phyloP scores from a whole-genome alignment of 2,329 filamentous ascomycete genomes.

The Gnomoniopsis sp. region DNA sequence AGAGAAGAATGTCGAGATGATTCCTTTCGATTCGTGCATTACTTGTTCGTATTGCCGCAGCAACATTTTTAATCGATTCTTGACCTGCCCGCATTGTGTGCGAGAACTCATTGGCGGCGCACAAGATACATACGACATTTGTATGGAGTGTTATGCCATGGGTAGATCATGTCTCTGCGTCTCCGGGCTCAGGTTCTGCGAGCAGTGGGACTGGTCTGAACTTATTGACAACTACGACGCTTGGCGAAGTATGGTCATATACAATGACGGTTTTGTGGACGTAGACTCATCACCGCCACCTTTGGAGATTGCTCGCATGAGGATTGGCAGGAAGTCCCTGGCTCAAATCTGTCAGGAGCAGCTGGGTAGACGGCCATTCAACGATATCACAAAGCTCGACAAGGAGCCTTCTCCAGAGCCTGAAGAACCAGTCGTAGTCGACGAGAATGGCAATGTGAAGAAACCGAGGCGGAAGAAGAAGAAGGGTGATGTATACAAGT shows the following conservation, averaged over 20 bases:
- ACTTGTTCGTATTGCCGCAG: conserved; percentile 94
- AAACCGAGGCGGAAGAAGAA: conserved; percentile 55
- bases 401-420: conserved; percentile 46
- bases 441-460: conserved; percentile 61
- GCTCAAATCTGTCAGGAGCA: conserved; percentile 95
- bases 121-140: conserved; percentile 90
- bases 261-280: conserved; percentile 66
- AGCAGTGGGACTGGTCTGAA: conserved; percentile 86
- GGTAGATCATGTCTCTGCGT: conserved; percentile 88
- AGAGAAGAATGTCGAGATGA: conserved; percentile 68
- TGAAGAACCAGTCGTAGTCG: conserved; percentile 55
- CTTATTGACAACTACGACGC: conserved; percentile 73
- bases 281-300: conserved; percentile 65
- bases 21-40: conserved; percentile 85
- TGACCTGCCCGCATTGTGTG: conserved; percentile 86
- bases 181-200: conserved; percentile 82
- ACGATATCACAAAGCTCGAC: conserved; percentile 68
- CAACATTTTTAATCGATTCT: conserved; percentile 95
- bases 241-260: conserved; percentile 77
- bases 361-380: conserved; percentile 73
- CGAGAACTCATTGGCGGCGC: conserved; percentile 61
- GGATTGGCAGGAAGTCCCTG: conserved; percentile 70
- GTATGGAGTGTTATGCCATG: conserved; percentile 99
- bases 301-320: conserved; percentile 66
- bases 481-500: conserved; percentile 55